These are phyloP conservation scores for Smallanthus sonchifolius DNA, from an alignment of 129 eudicot genomes.

Conservation along the genomic window DNA sequence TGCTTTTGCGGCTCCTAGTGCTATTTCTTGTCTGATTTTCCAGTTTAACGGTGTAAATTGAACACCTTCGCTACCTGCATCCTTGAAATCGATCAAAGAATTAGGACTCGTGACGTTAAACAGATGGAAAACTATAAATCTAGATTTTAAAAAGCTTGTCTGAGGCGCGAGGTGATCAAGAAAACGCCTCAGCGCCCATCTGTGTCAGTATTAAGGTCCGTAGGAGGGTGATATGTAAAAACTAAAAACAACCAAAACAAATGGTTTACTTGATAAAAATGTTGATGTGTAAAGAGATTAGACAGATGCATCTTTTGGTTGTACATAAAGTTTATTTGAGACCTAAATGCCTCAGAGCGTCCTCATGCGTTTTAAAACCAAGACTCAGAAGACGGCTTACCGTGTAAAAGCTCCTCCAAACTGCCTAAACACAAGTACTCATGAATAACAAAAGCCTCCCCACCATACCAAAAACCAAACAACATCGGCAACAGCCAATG, in stretches of 20 bases:
- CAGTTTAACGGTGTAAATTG: conserved; percentile 44
- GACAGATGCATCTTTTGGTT: too few species aligned
- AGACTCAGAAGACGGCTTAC: neutral
- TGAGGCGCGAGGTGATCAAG: too few species aligned
- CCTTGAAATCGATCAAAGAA: conserved; percentile 6
- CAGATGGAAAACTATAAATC: neutral
- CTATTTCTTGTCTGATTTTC: conserved; percentile 41
- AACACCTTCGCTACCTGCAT: conserved; percentile 47
- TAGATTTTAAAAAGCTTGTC: too few species aligned
- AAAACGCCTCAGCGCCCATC: too few species aligned
- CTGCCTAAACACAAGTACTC: conserved; percentile 48
- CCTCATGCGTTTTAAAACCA: too few species aligned
- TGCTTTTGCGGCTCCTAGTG: conserved; percentile 43
- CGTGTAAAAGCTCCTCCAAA: conserved; percentile 52
- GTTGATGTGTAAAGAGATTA: too few species aligned
- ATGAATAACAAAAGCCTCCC: conserved; percentile 43
- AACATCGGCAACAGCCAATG: conserved; percentile 28
- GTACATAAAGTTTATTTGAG: too few species aligned
- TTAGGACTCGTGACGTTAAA: neutral
- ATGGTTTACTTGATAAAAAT: too few species aligned
- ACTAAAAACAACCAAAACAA: too few species aligned
- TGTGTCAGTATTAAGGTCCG: too few species aligned
- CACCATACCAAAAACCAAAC: conserved; percentile 43
- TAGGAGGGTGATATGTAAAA: too few species aligned
- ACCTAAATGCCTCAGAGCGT: too few species aligned